These are phyloP conservation scores for Brassica cretica DNA, from an alignment of 345 rosid species.

Conservation along the genomic window DNA sequence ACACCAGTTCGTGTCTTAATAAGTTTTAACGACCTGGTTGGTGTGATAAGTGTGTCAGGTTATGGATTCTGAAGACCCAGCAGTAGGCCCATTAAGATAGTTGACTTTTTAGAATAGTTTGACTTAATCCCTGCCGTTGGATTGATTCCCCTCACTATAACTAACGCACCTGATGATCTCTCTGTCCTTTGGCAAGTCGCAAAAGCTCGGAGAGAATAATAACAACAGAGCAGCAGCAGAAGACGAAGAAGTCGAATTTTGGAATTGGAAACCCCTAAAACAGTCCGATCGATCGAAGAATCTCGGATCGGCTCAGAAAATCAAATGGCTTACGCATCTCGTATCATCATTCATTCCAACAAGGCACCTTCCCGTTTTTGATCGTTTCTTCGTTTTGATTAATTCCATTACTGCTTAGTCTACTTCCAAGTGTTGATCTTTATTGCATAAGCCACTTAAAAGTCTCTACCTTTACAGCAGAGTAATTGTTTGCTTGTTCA, in stretches of 20 bases:
- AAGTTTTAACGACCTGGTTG: no score
- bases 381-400: not conserved
- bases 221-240: not conserved
- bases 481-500: not conserved
- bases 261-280: not conserved
- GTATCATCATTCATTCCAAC: conserved; percentile 57
- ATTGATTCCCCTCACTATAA: not conserved
- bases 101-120: not conserved
- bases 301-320: not conserved
- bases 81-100: no score
- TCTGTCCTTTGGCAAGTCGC: conserved; percentile 31
- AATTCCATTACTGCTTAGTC: not conserved
- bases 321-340: conserved; percentile 62
- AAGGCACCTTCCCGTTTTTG: conserved; percentile 40
- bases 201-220: conserved; percentile 24
- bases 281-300: not conserved
- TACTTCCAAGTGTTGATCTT: not conserved
- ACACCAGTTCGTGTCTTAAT: no score
- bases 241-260: not conserved
- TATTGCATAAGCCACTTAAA: not conserved
- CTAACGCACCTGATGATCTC: conserved; percentile 5
- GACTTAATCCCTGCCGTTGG: conserved; percentile 26
- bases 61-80: no score
- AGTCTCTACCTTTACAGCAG: conserved; percentile 2
- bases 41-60: no score